Percentiles rank a stretch among this genome's conserved stretches.
Conservation (phyloP, 108 stramenopile genomes). For the Cyclotella distinguenda region DNA sequence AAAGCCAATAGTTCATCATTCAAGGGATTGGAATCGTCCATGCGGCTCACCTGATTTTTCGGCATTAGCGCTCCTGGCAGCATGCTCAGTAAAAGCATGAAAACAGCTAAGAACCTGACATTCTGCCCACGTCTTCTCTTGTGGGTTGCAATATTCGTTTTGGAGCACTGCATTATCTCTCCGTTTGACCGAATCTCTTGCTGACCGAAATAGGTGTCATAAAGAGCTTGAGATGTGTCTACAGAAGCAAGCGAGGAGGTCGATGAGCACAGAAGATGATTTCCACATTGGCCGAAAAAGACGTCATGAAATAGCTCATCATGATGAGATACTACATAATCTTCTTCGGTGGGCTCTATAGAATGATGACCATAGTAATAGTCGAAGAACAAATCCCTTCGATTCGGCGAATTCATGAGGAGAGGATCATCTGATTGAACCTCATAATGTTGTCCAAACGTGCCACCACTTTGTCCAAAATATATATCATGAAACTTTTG, state of each 20-base stretch:
- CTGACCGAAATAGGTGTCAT: conserved; percentile 4
- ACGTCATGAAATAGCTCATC: conserved; percentile 1
- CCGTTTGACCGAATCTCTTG: background rate
- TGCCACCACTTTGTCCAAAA: background rate
- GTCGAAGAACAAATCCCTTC: background rate
- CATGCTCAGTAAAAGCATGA: background rate
- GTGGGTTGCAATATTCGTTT: background rate
- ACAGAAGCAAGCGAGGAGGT: background rate
- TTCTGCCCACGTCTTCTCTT: background rate
- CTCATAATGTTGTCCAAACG: background rate
- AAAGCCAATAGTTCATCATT: too few species aligned
- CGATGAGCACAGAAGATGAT: background rate
- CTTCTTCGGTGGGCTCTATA: background rate
- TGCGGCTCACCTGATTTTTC: background rate
- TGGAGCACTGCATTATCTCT: background rate
- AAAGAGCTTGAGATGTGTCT: background rate
- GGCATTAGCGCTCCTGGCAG: background rate
- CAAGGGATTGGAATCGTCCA: too few species aligned
- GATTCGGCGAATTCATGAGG: background rate
- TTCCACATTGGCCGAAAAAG: background rate
- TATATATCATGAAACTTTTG: conserved; percentile 1
- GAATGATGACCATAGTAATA: conserved; percentile 10
- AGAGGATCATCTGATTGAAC: background rate
- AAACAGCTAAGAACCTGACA: background rate
- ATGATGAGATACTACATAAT: background rate